These are phyloP conservation scores for Cladosporium sp. DNA, from an alignment of 2,329 filamentous ascomycete genomes.

Conservation along the genomic window DNA sequence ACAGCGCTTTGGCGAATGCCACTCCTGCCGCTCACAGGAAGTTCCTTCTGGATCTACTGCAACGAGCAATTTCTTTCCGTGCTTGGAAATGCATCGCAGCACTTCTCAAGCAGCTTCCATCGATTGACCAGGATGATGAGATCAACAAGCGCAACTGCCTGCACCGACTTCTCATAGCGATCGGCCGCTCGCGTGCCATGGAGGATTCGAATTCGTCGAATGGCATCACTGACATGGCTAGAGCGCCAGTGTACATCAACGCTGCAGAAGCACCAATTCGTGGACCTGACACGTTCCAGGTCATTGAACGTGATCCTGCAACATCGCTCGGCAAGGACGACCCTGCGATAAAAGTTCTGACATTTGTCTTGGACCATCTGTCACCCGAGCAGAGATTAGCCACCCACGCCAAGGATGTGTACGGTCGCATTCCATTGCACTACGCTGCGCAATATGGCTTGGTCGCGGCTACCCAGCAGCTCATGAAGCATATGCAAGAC, in stretches of 20 bases:
- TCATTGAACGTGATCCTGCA: conserved; percentile 61
- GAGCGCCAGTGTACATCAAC: conserved; percentile 73
- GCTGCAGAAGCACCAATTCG: conserved; percentile 70
- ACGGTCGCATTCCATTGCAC: conserved; percentile 83
- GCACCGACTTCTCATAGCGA: conserved; percentile 87
- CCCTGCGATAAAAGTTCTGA: conserved; percentile 69
- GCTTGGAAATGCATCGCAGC: conserved; percentile 69
- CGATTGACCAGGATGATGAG: conserved; percentile 82
- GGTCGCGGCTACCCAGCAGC: conserved; percentile 80
- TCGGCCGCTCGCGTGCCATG: conserved; percentile 71
- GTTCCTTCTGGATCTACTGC: conserved; percentile 76
- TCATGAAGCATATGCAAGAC: conserved; percentile 84
- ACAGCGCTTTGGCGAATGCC: conserved; percentile 22
- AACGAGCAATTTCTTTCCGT: conserved; percentile 71
- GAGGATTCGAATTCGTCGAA: conserved; percentile 34
- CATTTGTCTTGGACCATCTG: conserved; percentile 67
- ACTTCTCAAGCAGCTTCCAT: conserved; percentile 67
- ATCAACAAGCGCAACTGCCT: conserved; percentile 93
- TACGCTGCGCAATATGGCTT: conserved; percentile 96
- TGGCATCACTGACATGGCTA: conserved; percentile 39
- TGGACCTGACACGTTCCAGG: conserved; percentile 61
- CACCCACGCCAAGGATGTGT: conserved; percentile 69
- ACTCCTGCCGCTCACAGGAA: conserved; percentile 43
- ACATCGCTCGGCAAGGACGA: conserved; percentile 68
- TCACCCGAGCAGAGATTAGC: conserved; percentile 66